Evolutionary conservation across 345 rosid genomes (phyloP).

Genomic region (Rubroshorea leprosula): DNA sequence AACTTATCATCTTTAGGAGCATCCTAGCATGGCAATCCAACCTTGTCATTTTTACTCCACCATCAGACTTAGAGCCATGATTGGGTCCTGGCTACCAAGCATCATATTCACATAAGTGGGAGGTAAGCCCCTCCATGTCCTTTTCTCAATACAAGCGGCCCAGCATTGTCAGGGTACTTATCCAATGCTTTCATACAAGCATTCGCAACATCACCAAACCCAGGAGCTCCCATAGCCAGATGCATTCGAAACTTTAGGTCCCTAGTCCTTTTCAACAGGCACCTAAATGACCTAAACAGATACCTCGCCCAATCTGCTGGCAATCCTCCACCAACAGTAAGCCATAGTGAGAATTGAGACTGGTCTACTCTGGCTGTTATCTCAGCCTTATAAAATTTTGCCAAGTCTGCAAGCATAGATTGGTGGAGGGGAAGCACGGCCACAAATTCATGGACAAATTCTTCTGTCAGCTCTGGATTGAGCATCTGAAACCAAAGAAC

Average conservation of each 20-base stretch:
- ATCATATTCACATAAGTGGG: slow-evolving; percentile 66
- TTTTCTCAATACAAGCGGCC: slow-evolving; percentile 72
- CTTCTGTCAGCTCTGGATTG: slow-evolving; percentile 79
- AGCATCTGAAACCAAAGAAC: slow-evolving; percentile 98
- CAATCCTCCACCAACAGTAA: slow-evolving; percentile 81
- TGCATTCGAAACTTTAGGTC: slow-evolving; percentile 73
- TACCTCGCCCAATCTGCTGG: slow-evolving; percentile 97
- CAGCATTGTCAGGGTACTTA: slow-evolving; percentile 68
- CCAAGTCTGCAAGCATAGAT: slow-evolving; percentile 77
- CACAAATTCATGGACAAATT: slow-evolving; percentile 88
- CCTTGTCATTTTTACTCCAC: background rate
- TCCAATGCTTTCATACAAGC: slow-evolving; percentile 56
- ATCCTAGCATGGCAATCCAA: background rate
- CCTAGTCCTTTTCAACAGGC: slow-evolving; percentile 79
- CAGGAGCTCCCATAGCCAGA: slow-evolving; percentile 75
- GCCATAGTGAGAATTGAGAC: slow-evolving; percentile 93
- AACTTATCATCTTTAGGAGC: no score
- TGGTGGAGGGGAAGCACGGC: slow-evolving; percentile 92
- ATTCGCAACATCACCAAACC: slow-evolving; percentile 61
- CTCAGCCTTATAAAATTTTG: slow-evolving; percentile 79
- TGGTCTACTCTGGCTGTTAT: slow-evolving; percentile 94
- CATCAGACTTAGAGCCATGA: background rate
- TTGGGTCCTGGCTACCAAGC: background rate
- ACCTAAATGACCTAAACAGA: slow-evolving; percentile 80
- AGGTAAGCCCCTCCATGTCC: slow-evolving; percentile 97